phyloP scores from a whole-genome alignment of 2,329 filamentous ascomycete genomes.

The Fusarium newnesense region DNA sequence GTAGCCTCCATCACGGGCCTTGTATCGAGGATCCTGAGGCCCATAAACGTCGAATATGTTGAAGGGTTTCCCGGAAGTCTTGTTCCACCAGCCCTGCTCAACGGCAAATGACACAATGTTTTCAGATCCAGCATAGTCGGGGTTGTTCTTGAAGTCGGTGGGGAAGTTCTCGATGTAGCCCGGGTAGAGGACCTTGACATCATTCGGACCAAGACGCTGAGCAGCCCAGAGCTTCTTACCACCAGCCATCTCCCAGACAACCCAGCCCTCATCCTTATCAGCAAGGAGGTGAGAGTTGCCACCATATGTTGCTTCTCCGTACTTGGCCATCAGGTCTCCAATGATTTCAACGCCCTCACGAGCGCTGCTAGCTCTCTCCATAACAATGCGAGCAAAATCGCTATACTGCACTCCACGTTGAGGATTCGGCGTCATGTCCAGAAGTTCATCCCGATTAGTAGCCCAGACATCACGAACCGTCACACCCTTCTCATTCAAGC shows the following conservation, averaged over 20 bases:
- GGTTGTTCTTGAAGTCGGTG: slow-evolving; percentile 10
- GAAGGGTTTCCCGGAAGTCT: slow-evolving; percentile 30
- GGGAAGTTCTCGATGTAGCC: slow-evolving; percentile 41
- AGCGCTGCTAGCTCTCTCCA: slow-evolving; percentile 35
- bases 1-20: slow-evolving; percentile 39
- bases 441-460: slow-evolving; percentile 36
- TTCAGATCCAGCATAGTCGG: slow-evolving; percentile 30
- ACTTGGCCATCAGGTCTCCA: slow-evolving; percentile 23
- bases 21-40: slow-evolving; percentile 34
- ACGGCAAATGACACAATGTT: slow-evolving; percentile 40
- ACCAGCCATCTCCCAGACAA: slow-evolving; percentile 42
- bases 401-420: slow-evolving; percentile 39
- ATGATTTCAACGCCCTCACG: slow-evolving; percentile 38
- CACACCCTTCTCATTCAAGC: slow-evolving; percentile 39
- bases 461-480: slow-evolving; percentile 40
- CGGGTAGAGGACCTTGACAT: slow-evolving; percentile 38
- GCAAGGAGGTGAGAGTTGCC: slow-evolving; percentile 40
- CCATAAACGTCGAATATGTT: slow-evolving; percentile 40
- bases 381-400: slow-evolving; percentile 39
- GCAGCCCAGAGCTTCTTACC: slow-evolving; percentile 40
- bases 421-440: slow-evolving; percentile 38
- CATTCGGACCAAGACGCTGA: slow-evolving; percentile 33
- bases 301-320: slow-evolving; percentile 39
- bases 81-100: slow-evolving; percentile 39
- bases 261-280: slow-evolving; percentile 39